phyloP scores from a whole-genome alignment of 1,284 basidiomycete species.

The Malassezia obtusa region DNA sequence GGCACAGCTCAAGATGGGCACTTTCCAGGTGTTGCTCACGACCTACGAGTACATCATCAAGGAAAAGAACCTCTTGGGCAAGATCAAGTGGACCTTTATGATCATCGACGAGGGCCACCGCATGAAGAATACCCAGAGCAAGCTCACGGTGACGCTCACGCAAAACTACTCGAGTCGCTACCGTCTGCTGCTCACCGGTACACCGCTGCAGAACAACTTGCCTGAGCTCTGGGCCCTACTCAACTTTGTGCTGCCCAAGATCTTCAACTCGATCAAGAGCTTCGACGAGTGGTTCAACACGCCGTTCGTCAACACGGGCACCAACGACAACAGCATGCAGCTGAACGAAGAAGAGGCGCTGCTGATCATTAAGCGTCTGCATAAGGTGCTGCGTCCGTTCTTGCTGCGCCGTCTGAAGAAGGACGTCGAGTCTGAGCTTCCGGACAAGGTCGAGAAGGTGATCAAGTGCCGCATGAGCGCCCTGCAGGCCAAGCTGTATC shows the following conservation, averaged over 20 bases:
- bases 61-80: constrained; percentile 47
- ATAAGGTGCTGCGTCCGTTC: constrained; percentile 97
- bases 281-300: constrained; percentile 99
- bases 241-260: constrained; percentile 94
- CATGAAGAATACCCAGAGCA: constrained; percentile 98
- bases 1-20: constrained; percentile 32
- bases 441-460: constrained; percentile 98
- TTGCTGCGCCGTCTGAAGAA: constrained; percentile 91
- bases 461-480: constrained; percentile 97
- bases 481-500: constrained; percentile 86
- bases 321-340: constrained; percentile 75
- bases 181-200: constrained; percentile 92
- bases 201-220: constrained; percentile 95
- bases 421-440: constrained; percentile 93
- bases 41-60: constrained; percentile 49
- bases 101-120: constrained; percentile 66
- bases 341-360: constrained; percentile 99
- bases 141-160: constrained; percentile 83
- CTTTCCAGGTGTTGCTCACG: constrained; percentile 46
- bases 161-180: constrained; percentile 87
- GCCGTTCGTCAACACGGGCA: constrained; percentile 91
- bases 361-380: constrained; percentile 91
- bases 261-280: constrained; percentile 98
- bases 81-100: constrained; percentile 48
- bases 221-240: constrained; percentile 96